Evolutionary conservation across 2,329 filamentous ascomycete genomes (phyloP), one percentile per base, ranked within the genome.

Genomic region (Aschersonia sp.): DNA sequence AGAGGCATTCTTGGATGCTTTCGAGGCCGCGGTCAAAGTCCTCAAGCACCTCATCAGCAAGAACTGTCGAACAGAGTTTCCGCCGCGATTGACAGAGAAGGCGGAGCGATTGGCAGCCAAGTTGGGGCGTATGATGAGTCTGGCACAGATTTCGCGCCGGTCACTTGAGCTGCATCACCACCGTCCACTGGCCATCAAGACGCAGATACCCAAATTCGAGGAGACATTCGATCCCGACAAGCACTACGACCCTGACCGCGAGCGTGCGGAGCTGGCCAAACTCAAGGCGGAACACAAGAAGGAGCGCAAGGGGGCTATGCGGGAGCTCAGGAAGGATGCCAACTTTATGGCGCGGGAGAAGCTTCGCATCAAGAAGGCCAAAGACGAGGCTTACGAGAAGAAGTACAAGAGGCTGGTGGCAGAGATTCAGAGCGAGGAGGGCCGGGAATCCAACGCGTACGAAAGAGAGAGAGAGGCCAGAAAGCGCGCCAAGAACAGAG

Each of bases 391-490:
- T 54, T 97, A 98, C 72, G 90, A 97, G 73, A 86, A 85, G 73
- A 97, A 97, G 76, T 94, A 90, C 72, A 86, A 84, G 73, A 79
- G 84, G 54, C 72, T 98, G 51, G 80, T 97, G 56, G 86, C 89
- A 8, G 89, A 96, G 75, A 96, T 98, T 58, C 90, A 98, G 69
- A 87, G 84, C 55, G 85, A 95, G 68, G 92, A 96, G 65, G 90
- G 90, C 1, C 72, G 75, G 50, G 89, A 92, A 65, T 75, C 79
- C 42, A 97, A 97, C 67, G 78, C 76, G 45, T 97, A 97, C 74
- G 89, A 94, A 68, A 76, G 83, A 58, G 87, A 94, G 73, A 92
- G 81, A 73, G 75, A 77, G 62, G 73, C 73, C 62, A 76, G 88
- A 64, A 87, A 87, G 66, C 72, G 74, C 63, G 75, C 76, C 47